These are phyloP conservation scores for Vitis labrusca DNA, from an alignment of 164 flowering plant species.

Conservation along the genomic window DNA sequence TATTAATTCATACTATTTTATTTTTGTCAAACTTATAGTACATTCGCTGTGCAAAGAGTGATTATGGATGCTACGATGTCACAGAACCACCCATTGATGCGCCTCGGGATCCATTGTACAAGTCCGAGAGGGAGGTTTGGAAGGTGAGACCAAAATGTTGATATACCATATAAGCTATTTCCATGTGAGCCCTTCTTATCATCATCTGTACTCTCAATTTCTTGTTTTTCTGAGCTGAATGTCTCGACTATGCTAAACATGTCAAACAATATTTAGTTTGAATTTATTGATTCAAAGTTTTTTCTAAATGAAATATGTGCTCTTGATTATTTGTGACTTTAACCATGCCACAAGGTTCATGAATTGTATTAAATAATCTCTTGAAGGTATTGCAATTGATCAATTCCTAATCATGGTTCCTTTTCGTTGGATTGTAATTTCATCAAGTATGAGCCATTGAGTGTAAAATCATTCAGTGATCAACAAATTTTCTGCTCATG, in stretches of 20 bases:
- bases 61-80: conserved; percentile 81
- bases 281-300: not conserved
- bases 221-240: not conserved
- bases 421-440: not conserved
- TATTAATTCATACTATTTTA: not conserved
- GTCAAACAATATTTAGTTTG: not conserved
- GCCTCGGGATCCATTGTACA: conserved; percentile 89
- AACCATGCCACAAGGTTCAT: not conserved
- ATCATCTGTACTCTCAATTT: not conserved
- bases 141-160: conserved; percentile 51
- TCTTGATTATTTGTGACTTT: not conserved
- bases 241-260: not conserved
- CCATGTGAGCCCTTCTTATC: not conserved
- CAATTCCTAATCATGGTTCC: not conserved
- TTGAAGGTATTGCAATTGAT: not conserved
- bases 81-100: conserved; percentile 96
- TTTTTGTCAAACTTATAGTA: conserved; percentile 43
- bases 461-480: too few species aligned
- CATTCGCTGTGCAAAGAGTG: conserved; percentile 85
- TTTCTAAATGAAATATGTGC: not conserved
- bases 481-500: too few species aligned
- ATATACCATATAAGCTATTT: not conserved
- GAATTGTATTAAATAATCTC: not conserved
- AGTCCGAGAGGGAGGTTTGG: conserved; percentile 61
- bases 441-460: not conserved